phyloP scores from a whole-genome alignment of 345 rosid species.

The Eucalyptus guilfoylei region DNA sequence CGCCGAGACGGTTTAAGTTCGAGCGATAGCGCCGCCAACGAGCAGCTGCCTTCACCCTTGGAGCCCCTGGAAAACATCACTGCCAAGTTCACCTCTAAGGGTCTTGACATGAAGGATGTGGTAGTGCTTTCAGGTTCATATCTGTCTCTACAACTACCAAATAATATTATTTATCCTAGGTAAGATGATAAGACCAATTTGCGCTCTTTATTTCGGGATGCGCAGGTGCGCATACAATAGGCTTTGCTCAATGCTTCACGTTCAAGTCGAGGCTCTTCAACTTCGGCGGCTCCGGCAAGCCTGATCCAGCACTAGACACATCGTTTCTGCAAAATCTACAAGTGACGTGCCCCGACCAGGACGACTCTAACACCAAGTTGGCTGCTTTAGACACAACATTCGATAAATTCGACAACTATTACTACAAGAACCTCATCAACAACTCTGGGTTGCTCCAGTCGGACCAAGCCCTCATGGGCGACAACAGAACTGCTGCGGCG shows the following conservation, averaged over 20 bases:
- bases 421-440: conserved; percentile 29
- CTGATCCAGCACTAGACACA: conserved; percentile 43
- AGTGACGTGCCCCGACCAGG: conserved; percentile 36
- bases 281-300: conserved; percentile 38
- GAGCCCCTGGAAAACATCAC: conserved; percentile 50
- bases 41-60: conserved; percentile 43
- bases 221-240: conserved; percentile 56
- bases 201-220: neutral
- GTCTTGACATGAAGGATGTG: conserved; percentile 50
- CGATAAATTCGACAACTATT: conserved; percentile 38
- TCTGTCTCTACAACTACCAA: neutral
- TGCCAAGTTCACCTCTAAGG: conserved; percentile 42
- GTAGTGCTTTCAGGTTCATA: conserved; percentile 56
- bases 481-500: conserved; percentile 28
- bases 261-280: conserved; percentile 58
- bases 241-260: conserved; percentile 61
- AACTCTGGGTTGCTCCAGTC: conserved; percentile 54
- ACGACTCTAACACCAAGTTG: conserved; percentile 26
- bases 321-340: conserved; percentile 32
- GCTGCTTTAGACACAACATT: conserved; percentile 33
- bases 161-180: neutral
- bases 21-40: conserved; percentile 33
- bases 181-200: neutral
- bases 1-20: conserved; percentile 46
- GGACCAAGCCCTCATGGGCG: conserved; percentile 53